Conservation (phyloP, 306 rosid species). For the Albizia julibrissin region DNA sequence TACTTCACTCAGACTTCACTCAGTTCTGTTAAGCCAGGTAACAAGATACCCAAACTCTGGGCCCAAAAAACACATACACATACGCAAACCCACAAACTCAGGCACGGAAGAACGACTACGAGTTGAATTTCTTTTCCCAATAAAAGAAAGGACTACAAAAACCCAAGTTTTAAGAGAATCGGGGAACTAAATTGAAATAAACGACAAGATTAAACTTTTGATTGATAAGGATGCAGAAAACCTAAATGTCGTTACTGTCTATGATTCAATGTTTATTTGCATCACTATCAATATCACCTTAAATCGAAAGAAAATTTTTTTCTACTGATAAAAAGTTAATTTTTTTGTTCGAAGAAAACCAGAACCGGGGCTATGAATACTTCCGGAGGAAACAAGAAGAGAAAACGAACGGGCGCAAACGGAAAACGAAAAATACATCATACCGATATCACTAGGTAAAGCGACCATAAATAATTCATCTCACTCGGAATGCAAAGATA, state of each 20-base stretch:
- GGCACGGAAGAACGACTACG: not conserved
- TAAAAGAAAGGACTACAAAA: not conserved
- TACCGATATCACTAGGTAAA: not conserved
- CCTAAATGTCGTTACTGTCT: not conserved
- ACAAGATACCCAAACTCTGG: not conserved
- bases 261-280: not conserved
- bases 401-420: not conserved
- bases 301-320: not conserved
- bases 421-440: not conserved
- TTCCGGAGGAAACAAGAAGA: not conserved
- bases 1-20: not conserved
- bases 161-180: not conserved
- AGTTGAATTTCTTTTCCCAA: not conserved
- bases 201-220: not conserved
- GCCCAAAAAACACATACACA: not conserved
- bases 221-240: not conserved
- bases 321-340: not conserved
- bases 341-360: not conserved
- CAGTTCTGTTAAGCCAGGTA: not conserved
- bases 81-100: not conserved
- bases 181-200: not conserved
- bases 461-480: not conserved
- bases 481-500: not conserved
- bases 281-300: not conserved
- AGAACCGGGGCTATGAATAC: not conserved